Conservation (phyloP, 345 rosid species). For the Pistacia integerrima region DNA sequence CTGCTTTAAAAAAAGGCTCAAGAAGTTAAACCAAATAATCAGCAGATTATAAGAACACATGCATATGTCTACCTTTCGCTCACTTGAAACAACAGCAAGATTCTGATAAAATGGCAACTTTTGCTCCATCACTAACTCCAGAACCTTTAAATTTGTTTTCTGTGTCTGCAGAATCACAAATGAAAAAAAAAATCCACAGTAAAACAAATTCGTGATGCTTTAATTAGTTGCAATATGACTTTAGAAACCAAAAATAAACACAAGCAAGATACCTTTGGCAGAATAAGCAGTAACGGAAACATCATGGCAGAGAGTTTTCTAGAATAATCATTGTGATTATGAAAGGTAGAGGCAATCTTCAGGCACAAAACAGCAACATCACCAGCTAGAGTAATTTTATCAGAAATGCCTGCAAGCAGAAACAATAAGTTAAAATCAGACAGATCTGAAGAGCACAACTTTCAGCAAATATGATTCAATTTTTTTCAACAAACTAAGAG, state of each 20-base stretch:
- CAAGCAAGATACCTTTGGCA: conserved; percentile 58
- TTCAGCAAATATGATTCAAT: neutral
- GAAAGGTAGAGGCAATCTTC: conserved; percentile 50
- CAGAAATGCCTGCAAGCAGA: conserved; percentile 58
- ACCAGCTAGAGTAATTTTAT: conserved; percentile 43
- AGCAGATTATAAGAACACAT: conserved; percentile 18
- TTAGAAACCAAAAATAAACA: neutral
- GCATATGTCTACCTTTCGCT: conserved; percentile 48
- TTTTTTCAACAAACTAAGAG: neutral
- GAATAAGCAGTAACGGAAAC: conserved; percentile 71
- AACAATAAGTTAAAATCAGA: conserved; percentile 11
- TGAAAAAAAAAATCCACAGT: neutral
- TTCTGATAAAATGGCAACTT: conserved; percentile 68
- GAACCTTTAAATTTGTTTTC: conserved; percentile 55
- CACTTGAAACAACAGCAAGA: conserved; percentile 43
- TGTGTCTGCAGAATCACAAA: conserved; percentile 52
- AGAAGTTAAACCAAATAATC: conserved; percentile 6
- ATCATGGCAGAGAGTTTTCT: conserved; percentile 69
- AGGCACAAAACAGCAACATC: conserved; percentile 61
- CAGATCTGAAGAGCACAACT: neutral
- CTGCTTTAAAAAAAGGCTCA: neutral
- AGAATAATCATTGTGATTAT: conserved; percentile 39
- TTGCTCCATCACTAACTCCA: conserved; percentile 60
- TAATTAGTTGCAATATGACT: conserved; percentile 4
- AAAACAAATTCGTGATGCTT: neutral